Evolutionary conservation across 768 basidiomycete genomes (phyloP).

Genomic region (Trametes cubensis): DNA sequence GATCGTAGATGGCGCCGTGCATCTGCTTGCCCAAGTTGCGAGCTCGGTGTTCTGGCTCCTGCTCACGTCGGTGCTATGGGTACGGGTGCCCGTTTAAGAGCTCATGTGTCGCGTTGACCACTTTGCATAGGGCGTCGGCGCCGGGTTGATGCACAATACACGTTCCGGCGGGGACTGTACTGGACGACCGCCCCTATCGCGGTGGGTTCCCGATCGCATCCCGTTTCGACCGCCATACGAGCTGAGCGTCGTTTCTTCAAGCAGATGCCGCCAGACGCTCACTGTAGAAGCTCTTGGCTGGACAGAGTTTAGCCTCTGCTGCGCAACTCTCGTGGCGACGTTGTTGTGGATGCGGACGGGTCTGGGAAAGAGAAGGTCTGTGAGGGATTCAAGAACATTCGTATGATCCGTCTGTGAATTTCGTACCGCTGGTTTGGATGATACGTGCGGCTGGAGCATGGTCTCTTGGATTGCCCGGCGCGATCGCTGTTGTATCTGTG

Average conservation of each 20-base stretch:
- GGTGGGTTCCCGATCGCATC: constrained; percentile 39
- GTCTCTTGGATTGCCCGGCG: too few relatives aligned
- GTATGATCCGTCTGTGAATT: constrained; percentile 28
- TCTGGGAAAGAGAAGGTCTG: constrained; percentile 38
- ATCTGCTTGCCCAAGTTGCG: constrained; percentile 74
- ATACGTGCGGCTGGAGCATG: too few relatives aligned
- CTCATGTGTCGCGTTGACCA: neutral
- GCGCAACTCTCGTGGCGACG: constrained; percentile 56
- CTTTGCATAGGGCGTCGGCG: constrained; percentile 57
- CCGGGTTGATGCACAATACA: constrained; percentile 69
- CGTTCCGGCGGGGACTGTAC: constrained; percentile 63
- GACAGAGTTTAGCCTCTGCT: constrained; percentile 70
- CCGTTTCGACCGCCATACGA: constrained; percentile 7
- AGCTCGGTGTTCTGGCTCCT: constrained; percentile 77
- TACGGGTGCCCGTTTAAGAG: constrained; percentile 34
- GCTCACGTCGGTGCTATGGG: constrained; percentile 69
- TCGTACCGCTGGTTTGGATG: too few relatives aligned
- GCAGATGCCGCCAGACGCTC: constrained; percentile 69
- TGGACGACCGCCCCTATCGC: constrained; percentile 52
- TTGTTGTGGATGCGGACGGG: constrained; percentile 52
- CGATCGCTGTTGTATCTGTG: too few relatives aligned
- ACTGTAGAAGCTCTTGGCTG: constrained; percentile 77
- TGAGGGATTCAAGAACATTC: constrained; percentile 47
- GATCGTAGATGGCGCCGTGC: constrained; percentile 65
- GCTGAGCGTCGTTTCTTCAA: constrained; percentile 11